These are phyloP conservation scores for Ehretia macrophylla DNA, from an alignment of 257 asterid species.

Conservation along the genomic window DNA sequence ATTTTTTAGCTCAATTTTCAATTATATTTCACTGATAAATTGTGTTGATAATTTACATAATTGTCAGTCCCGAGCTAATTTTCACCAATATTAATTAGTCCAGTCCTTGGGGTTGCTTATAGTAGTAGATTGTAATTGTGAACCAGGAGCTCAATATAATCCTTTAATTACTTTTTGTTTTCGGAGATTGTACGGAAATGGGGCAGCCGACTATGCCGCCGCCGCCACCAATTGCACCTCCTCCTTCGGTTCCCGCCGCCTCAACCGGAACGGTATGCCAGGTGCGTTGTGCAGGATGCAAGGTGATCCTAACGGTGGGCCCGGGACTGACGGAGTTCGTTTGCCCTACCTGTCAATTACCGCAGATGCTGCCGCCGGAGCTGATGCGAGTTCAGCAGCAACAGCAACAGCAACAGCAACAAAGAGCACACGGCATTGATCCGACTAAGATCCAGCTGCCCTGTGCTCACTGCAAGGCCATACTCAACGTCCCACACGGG, in stretches of 20 bases:
- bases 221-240: slow-evolving; percentile 35
- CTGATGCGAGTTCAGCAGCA: slow-evolving; percentile 47
- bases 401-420: slow-evolving; percentile 36
- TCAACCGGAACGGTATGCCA: slow-evolving; percentile 47
- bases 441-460: slow-evolving; percentile 97
- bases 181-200: slow-evolving; percentile 21
- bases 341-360: slow-evolving; percentile 89
- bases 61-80: neutral
- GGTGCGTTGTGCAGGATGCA: slow-evolving; percentile 97
- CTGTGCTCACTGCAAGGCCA: slow-evolving; percentile 87
- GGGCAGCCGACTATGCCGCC: slow-evolving; percentile 80
- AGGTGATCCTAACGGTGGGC: slow-evolving; percentile 69
- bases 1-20: neutral
- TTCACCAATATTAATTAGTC: neutral
- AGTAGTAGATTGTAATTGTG: neutral
- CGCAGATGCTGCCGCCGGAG: slow-evolving; percentile 98
- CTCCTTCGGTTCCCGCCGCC: slow-evolving; percentile 33
- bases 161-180: no score
- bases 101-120: no score
- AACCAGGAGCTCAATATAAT: neutral
- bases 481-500: slow-evolving; percentile 89
- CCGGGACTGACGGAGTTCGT: slow-evolving; percentile 73
- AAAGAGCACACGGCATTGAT: slow-evolving; percentile 81
- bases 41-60: neutral
- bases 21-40: no score